A percentile compares a stretch with the other conserved stretches of the same genome.
Conservation (phyloP, 345 rosid species). For the Conringia planisiliqua region DNA sequence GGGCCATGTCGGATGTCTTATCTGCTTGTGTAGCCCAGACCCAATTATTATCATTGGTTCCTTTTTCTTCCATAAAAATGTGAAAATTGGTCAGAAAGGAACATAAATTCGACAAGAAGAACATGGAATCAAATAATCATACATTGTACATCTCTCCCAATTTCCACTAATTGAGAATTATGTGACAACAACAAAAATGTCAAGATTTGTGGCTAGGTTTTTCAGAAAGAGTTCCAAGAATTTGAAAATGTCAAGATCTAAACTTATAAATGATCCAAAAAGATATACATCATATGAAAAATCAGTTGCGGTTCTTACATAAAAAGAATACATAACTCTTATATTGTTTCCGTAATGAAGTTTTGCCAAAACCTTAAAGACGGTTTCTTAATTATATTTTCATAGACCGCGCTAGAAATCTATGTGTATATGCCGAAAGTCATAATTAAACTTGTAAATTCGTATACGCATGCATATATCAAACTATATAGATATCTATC, state of each 20-base stretch:
- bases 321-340: neutral
- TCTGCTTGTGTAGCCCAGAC: constrained; percentile 7
- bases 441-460: neutral
- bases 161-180: neutral
- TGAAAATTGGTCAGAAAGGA: neutral
- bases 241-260: neutral
- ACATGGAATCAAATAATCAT: neutral
- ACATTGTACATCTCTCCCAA: neutral
- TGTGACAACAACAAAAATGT: neutral
- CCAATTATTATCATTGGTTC: constrained; percentile 6
- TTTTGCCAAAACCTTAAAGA: neutral
- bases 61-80: neutral
- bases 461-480: too few species aligned
- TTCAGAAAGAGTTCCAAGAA: neutral
- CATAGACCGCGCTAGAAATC: neutral
- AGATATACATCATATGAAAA: neutral
- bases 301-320: neutral
- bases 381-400: too few species aligned
- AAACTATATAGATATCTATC: neutral
- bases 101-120: neutral
- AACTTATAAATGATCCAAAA: neutral
- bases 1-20: constrained; percentile 15
- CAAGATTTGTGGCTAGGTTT: neutral
- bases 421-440: neutral
- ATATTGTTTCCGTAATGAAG: neutral